Evolutionary conservation across 202 grass and related monocot genomes (phyloP).

Genomic region (Digitaria exilis): DNA sequence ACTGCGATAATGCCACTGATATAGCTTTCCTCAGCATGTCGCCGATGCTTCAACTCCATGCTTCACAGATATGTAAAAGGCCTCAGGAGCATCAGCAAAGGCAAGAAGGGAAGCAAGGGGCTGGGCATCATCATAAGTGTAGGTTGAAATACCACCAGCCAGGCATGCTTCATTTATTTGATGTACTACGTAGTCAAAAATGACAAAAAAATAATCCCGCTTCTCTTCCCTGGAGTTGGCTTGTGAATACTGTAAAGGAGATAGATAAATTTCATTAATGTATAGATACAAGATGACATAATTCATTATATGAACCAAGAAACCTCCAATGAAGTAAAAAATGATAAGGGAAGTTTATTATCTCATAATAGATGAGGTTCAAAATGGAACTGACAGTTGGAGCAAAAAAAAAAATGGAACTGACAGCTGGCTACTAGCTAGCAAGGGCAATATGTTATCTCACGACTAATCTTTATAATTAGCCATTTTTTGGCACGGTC

Average conservation of each 20-base stretch:
- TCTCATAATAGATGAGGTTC: conserved; percentile 14
- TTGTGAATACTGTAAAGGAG: conserved; percentile 79
- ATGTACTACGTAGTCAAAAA: conserved; percentile 90
- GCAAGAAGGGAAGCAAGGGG: conserved; percentile 81
- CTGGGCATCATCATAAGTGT: conserved; percentile 80
- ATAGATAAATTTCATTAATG: conserved; percentile 19
- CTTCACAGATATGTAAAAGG: conserved; percentile 90
- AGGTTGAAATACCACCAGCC: conserved; percentile 65
- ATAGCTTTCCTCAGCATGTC: conserved; percentile 90
- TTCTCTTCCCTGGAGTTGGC: conserved; percentile 93
- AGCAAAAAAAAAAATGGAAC: too few relatives aligned
- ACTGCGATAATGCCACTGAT: conserved; percentile 70
- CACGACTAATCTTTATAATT: background rate
- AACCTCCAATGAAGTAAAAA: conserved; percentile 17
- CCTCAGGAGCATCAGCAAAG: conserved; percentile 85
- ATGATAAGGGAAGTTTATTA: conserved; percentile 5
- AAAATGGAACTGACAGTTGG: too few relatives aligned
- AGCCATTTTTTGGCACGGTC: background rate
- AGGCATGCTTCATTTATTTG: conserved; percentile 91
- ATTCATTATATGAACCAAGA: conserved; percentile 12
- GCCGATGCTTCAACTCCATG: conserved; percentile 80
- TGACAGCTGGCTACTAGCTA: background rate
- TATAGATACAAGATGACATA: conserved; percentile 16
- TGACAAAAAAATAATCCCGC: conserved; percentile 79
- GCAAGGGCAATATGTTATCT: background rate